Conservation (phyloP, 1,139 yeast species). For the Zygotorulaspora mrakii region DNA sequence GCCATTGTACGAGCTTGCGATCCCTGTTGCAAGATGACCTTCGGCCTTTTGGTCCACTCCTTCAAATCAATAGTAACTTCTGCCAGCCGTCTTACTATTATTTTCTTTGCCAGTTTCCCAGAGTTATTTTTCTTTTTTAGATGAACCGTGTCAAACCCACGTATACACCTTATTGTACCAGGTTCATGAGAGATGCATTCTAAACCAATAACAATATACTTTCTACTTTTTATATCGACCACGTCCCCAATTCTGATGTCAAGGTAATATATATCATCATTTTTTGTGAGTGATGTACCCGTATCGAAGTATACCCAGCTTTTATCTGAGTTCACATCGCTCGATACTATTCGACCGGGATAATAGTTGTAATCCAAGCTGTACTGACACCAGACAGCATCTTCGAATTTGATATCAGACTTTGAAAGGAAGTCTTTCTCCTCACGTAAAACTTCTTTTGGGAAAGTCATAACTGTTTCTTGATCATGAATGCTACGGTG, state of each 20-base stretch:
- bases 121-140: slow-evolving; percentile 35
- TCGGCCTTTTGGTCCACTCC: slow-evolving; percentile 34
- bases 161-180: slow-evolving; percentile 44
- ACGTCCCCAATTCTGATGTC: slow-evolving; percentile 45
- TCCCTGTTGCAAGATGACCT: slow-evolving; percentile 21
- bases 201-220: slow-evolving; percentile 48
- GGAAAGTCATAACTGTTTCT: slow-evolving; percentile 8
- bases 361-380: slow-evolving; percentile 33
- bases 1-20: slow-evolving; percentile 16
- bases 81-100: slow-evolving; percentile 22
- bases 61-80: slow-evolving; percentile 27
- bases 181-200: slow-evolving; percentile 27
- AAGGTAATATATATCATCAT: slow-evolving; percentile 33
- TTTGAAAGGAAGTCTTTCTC: slow-evolving; percentile 24
- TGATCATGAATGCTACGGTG: background rate
- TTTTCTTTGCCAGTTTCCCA: slow-evolving; percentile 23
- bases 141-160: slow-evolving; percentile 55
- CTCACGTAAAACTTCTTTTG: slow-evolving; percentile 14
- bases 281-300: slow-evolving; percentile 20
- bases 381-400: slow-evolving; percentile 39
- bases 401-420: slow-evolving; percentile 31
- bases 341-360: slow-evolving; percentile 35
- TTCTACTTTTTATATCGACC: slow-evolving; percentile 34
- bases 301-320: slow-evolving; percentile 28
- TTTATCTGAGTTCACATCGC: slow-evolving; percentile 20